A percentile compares a stretch with the other conserved stretches of the same genome.
Evolutionary conservation across 1,284 basidiomycete genomes (phyloP).

Genomic region (Cutaneotrichosporon spelunceum): DNA sequence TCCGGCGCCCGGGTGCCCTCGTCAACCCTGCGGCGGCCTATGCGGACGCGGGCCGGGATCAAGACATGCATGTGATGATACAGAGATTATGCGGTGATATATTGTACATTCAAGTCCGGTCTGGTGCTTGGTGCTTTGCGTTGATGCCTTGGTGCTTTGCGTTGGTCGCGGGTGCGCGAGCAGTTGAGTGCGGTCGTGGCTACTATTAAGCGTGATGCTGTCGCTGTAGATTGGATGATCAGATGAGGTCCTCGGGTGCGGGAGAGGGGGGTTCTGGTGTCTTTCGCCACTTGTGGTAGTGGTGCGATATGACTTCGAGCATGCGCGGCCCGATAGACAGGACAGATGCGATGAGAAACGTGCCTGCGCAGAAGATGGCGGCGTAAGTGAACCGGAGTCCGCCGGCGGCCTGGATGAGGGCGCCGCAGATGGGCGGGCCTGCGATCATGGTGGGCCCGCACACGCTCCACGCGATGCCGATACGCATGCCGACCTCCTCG

Average conservation of each 20-base stretch:
- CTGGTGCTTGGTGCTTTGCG: too few relatives aligned
- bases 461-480: slow-evolving; percentile 47
- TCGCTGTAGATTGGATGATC: not conserved
- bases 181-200: not conserved
- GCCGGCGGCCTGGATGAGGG: slow-evolving; percentile 24
- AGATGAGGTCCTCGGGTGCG: not conserved
- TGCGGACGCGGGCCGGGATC: not conserved
- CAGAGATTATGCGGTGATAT: not conserved
- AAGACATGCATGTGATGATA: not conserved
- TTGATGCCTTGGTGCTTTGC: too few relatives aligned
- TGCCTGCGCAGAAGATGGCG: slow-evolving; percentile 37
- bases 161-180: not conserved
- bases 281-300: not conserved
- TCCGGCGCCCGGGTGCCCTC: too few relatives aligned
- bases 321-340: slow-evolving; percentile 31
- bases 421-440: slow-evolving; percentile 42
- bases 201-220: not conserved
- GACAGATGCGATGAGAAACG: slow-evolving; percentile 30
- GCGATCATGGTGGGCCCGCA: slow-evolving; percentile 34
- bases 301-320: slow-evolving; percentile 12
- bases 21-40: too few relatives aligned
- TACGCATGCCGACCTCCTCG: slow-evolving; percentile 44
- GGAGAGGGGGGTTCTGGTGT: not conserved
- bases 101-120: too few relatives aligned
- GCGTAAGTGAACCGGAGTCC: slow-evolving; percentile 34